These are phyloP conservation scores for Pyrenochaeta sp. DNA, from an alignment of 2,329 filamentous ascomycete species.

Conservation along the genomic window DNA sequence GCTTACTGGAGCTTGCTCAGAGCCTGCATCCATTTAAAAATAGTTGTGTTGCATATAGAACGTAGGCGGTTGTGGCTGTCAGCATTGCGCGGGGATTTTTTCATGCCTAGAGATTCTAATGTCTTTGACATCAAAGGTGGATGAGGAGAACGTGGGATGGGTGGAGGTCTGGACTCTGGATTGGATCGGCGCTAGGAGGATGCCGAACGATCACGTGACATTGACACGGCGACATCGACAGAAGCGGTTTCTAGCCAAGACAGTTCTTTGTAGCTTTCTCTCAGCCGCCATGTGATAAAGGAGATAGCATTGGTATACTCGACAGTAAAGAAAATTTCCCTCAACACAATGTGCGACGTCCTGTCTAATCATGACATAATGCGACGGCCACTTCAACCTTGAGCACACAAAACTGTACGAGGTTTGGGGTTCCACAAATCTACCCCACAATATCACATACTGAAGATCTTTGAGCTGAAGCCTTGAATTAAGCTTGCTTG, in stretches of 20 bases:
- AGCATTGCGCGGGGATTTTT: not conserved
- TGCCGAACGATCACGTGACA: not conserved
- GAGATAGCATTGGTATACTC: too few relatives aligned
- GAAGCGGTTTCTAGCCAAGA: constrained; percentile 4
- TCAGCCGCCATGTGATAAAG: not conserved
- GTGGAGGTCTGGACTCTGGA: constrained; percentile 8
- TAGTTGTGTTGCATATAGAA: constrained; percentile 1
- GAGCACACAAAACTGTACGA: not conserved
- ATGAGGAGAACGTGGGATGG: constrained; percentile 1
- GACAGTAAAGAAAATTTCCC: too few relatives aligned
- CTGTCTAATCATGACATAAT: too few relatives aligned
- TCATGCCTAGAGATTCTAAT: not conserved
- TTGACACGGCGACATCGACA: too few relatives aligned
- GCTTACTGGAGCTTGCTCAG: not conserved
- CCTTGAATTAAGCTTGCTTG: not conserved
- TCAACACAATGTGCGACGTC: too few relatives aligned
- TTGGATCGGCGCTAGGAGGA: constrained; percentile 6
- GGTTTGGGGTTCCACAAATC: not conserved
- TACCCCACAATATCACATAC: not conserved
- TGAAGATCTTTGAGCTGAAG: not conserved
- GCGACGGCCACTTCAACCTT: not conserved
- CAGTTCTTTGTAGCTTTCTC: constrained; percentile 1
- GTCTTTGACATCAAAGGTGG: not conserved
- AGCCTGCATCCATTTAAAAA: constrained; percentile 7
- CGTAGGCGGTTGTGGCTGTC: not conserved